Evolutionary conservation across 2,329 filamentous ascomycete genomes (phyloP), one percentile per base, ranked within the genome.

Genomic region (Didymellaceae sp.): DNA sequence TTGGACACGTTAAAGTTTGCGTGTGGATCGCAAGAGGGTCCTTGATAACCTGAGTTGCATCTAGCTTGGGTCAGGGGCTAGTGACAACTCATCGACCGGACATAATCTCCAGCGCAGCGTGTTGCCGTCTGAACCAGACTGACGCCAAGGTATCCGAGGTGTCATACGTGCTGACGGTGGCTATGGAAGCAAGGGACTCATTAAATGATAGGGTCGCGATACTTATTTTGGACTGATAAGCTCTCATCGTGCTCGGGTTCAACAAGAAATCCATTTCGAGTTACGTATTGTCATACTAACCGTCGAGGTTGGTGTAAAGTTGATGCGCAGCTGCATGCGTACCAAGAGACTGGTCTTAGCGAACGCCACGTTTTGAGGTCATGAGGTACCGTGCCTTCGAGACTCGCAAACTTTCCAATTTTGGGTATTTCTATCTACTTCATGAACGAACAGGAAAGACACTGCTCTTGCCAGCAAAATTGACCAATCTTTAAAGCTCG

Each of bases 401-500:
- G 8, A 4, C 13, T 32, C 30, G n/a, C n/a, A 32, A 16, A 6
- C n/a, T 6, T 14, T 16, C n/a, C 4, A 32, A n/a, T n/a, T n/a
- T n/a, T n/a, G n/a, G n/a, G n/a, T n/a, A n/a, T n/a, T n/a, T n/a
- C n/a, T n/a, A n/a, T n/a, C n/a, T n/a, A n/a, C n/a, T n/a, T n/a
- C n/a, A n/a, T n/a, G n/a, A n/a, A n/a, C n/a, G n/a, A n/a, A n/a
- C n/a, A n/a, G n/a, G n/a, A n/a, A n/a, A n/a, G n/a, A n/a, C n/a
- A n/a, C n/a, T n/a, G n/a, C n/a, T n/a, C n/a, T n/a, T n/a, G n/a
- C n/a, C n/a, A n/a, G n/a, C n/a, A n/a, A 30, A 30, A 11, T 10
- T 30, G 26, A 13, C 17, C 30, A 32, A 16, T 13, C 11, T 37
- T 42, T 41, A 79, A 58, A 80, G 59, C 63, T 80, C 77, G 61